phyloP scores from a whole-genome alignment of 2,329 filamentous ascomycete genomes.

The Aureobasidium pullulans region DNA sequence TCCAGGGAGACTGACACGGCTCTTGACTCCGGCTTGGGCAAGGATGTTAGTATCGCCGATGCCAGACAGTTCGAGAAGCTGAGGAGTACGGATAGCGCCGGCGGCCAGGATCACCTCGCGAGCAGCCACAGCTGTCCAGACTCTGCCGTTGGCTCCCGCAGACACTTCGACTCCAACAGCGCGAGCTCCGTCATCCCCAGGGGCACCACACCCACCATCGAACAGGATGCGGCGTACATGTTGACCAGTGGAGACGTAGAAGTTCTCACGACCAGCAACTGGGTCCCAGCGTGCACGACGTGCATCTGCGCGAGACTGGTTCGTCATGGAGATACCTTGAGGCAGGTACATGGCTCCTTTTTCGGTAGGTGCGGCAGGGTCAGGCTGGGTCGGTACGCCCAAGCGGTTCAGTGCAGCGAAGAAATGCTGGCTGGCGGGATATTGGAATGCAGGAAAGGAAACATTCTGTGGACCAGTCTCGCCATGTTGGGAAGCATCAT shows the following conservation, averaged over 20 bases:
- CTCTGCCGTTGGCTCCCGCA: conserved; percentile 4
- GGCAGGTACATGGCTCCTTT: conserved; percentile 34
- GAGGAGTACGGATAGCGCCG: conserved; percentile 30
- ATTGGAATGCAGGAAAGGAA: conserved; percentile 14
- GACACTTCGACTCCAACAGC: conserved; percentile 14
- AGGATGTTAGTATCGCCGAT: conserved; percentile 35
- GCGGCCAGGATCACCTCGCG: conserved; percentile 27
- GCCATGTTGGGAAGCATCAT: conserved; percentile 37
- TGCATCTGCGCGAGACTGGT: conserved; percentile 34
- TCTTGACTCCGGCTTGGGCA: conserved; percentile 33
- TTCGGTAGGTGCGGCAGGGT: conserved; percentile 33
- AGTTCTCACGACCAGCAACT: conserved; percentile 27
- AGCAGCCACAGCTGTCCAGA: conserved; percentile 16
- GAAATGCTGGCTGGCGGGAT: conserved; percentile 20
- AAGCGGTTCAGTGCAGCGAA: conserved; percentile 32
- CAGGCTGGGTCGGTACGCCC: conserved; percentile 30
- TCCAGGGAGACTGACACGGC: conserved; percentile 12
- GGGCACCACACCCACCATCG: conserved; percentile 18
- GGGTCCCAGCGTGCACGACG: conserved; percentile 34
- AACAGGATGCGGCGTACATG: conserved; percentile 31
- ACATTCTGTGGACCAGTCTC: conserved; percentile 43
- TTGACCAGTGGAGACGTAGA: conserved; percentile 30
- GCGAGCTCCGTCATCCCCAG: conserved; percentile 10
- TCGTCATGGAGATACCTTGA: conserved; percentile 28
- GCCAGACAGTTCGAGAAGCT: conserved; percentile 34